A percentile compares a stretch with the other conserved stretches of the same genome.
These are phyloP conservation scores for Nasturtium officinale DNA, from an alignment of 345 rosid genomes.

Conservation along the genomic window DNA sequence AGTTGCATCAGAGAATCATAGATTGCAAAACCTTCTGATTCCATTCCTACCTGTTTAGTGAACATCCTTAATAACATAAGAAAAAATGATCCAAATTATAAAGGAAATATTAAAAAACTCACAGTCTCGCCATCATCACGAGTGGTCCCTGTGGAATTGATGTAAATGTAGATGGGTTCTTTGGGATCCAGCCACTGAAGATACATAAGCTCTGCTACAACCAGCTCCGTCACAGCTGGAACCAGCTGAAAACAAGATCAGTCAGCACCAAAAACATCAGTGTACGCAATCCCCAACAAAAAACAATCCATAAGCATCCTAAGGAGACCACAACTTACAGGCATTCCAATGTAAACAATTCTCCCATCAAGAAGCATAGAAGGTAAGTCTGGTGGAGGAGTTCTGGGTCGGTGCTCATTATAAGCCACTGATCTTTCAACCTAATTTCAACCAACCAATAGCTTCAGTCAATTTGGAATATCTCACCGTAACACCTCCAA, in stretches of 20 bases:
- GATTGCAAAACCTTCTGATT: constrained; percentile 89
- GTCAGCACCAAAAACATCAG: constrained; percentile 13
- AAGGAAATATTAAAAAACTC: constrained; percentile 32
- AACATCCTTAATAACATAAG: neutral
- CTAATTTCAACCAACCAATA: constrained; percentile 42
- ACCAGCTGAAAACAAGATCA: constrained; percentile 63
- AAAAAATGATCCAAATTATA: constrained; percentile 1
- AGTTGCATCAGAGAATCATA: constrained; percentile 82
- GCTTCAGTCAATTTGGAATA: neutral
- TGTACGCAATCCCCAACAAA: neutral
- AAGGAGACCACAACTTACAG: constrained; percentile 52
- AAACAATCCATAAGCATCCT: neutral
- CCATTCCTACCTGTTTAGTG: constrained; percentile 72
- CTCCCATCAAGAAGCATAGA: constrained; percentile 79
- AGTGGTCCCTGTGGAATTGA: constrained; percentile 90
- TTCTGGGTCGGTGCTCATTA: constrained; percentile 59
- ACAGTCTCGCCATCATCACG: constrained; percentile 92
- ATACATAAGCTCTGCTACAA: constrained; percentile 77
- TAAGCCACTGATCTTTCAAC: constrained; percentile 72
- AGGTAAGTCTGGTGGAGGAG: constrained; percentile 81
- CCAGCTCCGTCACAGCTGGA: constrained; percentile 81
- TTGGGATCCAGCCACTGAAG: constrained; percentile 79
- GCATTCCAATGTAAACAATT: constrained; percentile 91
- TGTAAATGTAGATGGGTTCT: constrained; percentile 71
- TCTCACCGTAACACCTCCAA: neutral